Evolutionary conservation across 352 stramenopile species (phyloP).

Genomic region (Globisporangium takayamanum): DNA sequence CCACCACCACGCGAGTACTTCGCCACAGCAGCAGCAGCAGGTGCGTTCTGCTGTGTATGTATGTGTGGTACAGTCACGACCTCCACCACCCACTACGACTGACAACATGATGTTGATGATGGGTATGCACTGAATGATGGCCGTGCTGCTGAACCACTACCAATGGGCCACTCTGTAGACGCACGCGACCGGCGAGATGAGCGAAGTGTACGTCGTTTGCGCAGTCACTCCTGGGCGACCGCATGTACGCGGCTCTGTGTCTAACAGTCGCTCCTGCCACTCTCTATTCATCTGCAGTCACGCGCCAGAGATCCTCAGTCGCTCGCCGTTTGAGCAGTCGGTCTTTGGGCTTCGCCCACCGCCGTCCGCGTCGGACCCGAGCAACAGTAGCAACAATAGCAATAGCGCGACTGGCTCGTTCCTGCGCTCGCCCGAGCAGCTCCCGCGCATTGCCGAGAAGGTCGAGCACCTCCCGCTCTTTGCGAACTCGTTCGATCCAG

Average conservation of each 20-base stretch:
- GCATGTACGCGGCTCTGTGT: background rate
- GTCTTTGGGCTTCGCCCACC: conserved; percentile 15
- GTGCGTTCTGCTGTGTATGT: background rate
- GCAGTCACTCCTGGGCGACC: background rate
- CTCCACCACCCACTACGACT: background rate
- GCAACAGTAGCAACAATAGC: background rate
- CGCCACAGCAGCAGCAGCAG: background rate
- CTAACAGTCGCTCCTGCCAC: background rate
- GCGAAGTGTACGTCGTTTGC: conserved; percentile 37
- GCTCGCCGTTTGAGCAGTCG: conserved; percentile 53
- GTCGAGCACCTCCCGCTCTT: conserved; percentile 51
- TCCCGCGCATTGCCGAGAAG: conserved; percentile 68
- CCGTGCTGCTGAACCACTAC: background rate
- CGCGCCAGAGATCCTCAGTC: conserved; percentile 40
- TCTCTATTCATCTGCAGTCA: conserved; percentile 16
- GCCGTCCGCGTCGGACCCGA: conserved; percentile 1
- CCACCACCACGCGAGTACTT: conserved; percentile 2
- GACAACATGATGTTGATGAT: background rate
- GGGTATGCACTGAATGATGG: background rate
- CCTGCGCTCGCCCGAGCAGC: conserved; percentile 33
- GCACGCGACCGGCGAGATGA: conserved; percentile 29
- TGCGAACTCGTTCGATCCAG: conserved; percentile 47
- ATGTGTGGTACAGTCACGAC: background rate
- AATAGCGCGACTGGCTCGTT: conserved; percentile 8
- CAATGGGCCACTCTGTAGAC: background rate